These are phyloP conservation scores for Larix kaempferi DNA, from an alignment of 75 land plant species.

Conservation along the genomic window DNA sequence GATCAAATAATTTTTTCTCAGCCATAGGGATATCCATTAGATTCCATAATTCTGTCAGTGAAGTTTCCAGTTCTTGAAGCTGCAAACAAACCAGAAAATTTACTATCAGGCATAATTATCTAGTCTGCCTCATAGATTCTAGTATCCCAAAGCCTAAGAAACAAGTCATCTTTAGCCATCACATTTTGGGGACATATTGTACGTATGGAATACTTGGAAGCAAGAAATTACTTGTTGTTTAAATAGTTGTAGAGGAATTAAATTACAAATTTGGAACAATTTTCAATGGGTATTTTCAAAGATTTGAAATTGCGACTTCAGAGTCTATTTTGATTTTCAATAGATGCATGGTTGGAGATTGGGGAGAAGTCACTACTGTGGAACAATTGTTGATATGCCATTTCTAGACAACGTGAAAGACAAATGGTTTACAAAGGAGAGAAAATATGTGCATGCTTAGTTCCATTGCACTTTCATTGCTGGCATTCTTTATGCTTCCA, in stretches of 20 bases:
- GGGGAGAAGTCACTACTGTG: background rate
- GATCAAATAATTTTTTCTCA: conserved; percentile 75
- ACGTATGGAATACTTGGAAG: background rate
- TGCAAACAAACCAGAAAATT: conserved; percentile 26
- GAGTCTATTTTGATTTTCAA: background rate
- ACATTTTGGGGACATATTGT: background rate
- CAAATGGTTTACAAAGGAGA: background rate
- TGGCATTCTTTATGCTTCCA: background rate
- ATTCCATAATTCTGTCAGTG: conserved; percentile 86
- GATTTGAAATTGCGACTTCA: background rate
- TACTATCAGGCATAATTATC: background rate
- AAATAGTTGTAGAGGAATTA: no score
- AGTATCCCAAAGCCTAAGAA: no score
- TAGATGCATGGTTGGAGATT: background rate
- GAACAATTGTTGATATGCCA: background rate
- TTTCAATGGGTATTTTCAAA: background rate
- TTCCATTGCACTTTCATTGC: background rate
- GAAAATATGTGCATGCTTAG: background rate
- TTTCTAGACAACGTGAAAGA: background rate
- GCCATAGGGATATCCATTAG: conserved; percentile 85
- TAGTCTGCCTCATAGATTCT: background rate
- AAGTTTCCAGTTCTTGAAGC: conserved; percentile 83
- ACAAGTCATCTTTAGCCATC: background rate
- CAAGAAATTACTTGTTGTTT: no score
- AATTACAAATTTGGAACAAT: background rate